Evolutionary conservation across 352 stramenopile genomes (phyloP).

Genomic region (Globisporangium ultimum): DNA sequence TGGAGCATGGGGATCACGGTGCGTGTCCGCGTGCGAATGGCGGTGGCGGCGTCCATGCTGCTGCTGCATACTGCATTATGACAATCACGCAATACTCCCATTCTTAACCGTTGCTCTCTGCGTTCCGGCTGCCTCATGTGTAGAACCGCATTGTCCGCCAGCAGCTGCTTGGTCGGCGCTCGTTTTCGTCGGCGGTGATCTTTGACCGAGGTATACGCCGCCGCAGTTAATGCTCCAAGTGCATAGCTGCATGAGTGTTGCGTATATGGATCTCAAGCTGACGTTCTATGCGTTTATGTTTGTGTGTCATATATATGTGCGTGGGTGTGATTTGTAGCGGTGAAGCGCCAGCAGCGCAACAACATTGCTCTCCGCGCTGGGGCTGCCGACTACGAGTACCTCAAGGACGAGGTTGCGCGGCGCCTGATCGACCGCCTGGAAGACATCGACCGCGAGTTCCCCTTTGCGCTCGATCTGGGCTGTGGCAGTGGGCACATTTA

Average conservation of each 20-base stretch:
- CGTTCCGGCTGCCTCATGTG: conserved; percentile 1
- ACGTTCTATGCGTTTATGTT: neutral
- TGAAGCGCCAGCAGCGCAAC: conserved; percentile 82
- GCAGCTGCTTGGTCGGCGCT: conserved; percentile 20
- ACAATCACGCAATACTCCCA: neutral
- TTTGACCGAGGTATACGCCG: conserved; percentile 49
- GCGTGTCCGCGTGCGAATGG: neutral
- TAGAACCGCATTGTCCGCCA: conserved; percentile 29
- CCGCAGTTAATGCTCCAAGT: neutral
- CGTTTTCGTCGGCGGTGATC: conserved; percentile 49
- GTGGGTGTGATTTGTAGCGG: conserved; percentile 21
- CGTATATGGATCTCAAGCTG: no score
- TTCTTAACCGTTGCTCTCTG: neutral
- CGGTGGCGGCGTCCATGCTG: neutral
- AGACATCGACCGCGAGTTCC: conserved; percentile 83
- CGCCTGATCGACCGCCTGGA: conserved; percentile 78
- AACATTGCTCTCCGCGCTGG: conserved; percentile 59
- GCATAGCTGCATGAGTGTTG: neutral
- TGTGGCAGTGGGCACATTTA: conserved; percentile 81
- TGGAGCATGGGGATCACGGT: conserved; percentile 16
- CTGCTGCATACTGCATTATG: no score
- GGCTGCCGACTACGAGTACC: conserved; percentile 78
- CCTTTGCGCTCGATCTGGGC: conserved; percentile 73
- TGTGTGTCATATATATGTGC: conserved; percentile 4
- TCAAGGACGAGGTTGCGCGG: conserved; percentile 84